Percentiles rank a stretch among this genome's conserved stretches.
Conservation (phyloP, 2,329 filamentous ascomycete species). For the Anisogramma anomala region DNA sequence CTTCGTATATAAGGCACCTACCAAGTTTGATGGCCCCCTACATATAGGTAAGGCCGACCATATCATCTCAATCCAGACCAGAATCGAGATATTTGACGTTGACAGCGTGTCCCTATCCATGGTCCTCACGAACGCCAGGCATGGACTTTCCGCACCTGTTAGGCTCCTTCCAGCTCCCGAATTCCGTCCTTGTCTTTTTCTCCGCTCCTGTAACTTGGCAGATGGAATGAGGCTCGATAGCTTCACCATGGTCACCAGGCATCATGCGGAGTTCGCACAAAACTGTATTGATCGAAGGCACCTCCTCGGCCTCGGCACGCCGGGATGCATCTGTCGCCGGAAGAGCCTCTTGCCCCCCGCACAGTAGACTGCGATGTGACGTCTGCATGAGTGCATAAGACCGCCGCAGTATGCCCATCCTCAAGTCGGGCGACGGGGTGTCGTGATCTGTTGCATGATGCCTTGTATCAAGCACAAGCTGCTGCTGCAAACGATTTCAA, state of each 20-base stretch:
- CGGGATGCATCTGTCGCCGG: not conserved
- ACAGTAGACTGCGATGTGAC: slow-evolving; percentile 1
- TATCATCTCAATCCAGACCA: not conserved
- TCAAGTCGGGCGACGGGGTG: slow-evolving; percentile 5
- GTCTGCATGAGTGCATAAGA: not conserved
- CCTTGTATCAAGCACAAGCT: not conserved
- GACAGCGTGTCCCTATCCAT: not conserved
- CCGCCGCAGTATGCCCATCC: not conserved
- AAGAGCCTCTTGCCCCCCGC: not conserved
- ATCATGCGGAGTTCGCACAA: not conserved
- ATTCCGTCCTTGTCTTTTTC: not conserved
- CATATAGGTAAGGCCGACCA: not conserved
- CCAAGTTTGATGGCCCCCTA: not conserved
- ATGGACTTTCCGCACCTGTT: not conserved
- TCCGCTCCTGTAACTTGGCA: not conserved
- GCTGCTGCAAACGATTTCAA: slow-evolving; percentile 7
- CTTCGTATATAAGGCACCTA: not conserved
- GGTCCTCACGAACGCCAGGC: not conserved
- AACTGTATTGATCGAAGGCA: not conserved
- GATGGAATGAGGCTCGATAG: not conserved
- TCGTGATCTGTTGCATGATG: not conserved
- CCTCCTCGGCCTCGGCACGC: not conserved
- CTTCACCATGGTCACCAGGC: not conserved
- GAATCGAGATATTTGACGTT: not conserved
- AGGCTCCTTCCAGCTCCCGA: not conserved